phyloP scores from a whole-genome alignment of 108 stramenopile genomes.

The Fragilaria crotonensis region DNA sequence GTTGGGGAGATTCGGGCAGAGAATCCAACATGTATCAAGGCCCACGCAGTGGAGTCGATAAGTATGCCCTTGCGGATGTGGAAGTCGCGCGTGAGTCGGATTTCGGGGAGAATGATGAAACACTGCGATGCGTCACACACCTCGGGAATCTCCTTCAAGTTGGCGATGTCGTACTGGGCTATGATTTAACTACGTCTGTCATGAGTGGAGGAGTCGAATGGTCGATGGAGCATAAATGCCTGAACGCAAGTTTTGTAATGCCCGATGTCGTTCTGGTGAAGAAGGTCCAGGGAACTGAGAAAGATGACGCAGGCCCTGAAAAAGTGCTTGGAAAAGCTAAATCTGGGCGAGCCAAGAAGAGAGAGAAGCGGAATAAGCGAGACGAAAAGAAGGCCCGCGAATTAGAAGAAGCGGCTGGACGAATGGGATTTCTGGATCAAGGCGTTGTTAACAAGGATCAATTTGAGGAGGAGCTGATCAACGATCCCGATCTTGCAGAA shows the following conservation, averaged over 20 bases:
- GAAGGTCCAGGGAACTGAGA: constrained; percentile 59
- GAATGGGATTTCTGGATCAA: constrained; percentile 77
- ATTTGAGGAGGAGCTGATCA: constrained; percentile 29
- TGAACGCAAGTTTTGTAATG: constrained; percentile 49
- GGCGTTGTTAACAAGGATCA: constrained; percentile 9
- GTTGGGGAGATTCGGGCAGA: constrained; percentile 1
- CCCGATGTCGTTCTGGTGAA: constrained; percentile 96
- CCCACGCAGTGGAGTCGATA: constrained; percentile 26
- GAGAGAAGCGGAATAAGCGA: constrained; percentile 42
- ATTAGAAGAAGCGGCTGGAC: constrained; percentile 60
- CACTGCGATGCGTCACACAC: constrained; percentile 84
- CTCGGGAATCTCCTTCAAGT: constrained; percentile 85
- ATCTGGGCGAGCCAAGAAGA: constrained; percentile 44
- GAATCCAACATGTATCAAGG: constrained; percentile 32
- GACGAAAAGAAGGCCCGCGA: constrained; percentile 65
- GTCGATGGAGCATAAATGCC: constrained; percentile 32
- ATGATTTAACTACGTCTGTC: constrained; percentile 73
- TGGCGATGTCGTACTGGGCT: constrained; percentile 94
- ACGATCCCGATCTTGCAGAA: constrained; percentile 57
- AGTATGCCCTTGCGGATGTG: constrained; percentile 89
- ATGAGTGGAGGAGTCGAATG: constrained; percentile 45
- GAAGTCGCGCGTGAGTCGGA: constrained; percentile 88
- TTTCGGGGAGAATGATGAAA: constrained; percentile 84
- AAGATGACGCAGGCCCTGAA: constrained; percentile 3
- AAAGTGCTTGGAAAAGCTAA: constrained; percentile 12